Base-by-base conservation (phyloP, 148 eudicot genomes). In the Rheum nobile region DNA sequence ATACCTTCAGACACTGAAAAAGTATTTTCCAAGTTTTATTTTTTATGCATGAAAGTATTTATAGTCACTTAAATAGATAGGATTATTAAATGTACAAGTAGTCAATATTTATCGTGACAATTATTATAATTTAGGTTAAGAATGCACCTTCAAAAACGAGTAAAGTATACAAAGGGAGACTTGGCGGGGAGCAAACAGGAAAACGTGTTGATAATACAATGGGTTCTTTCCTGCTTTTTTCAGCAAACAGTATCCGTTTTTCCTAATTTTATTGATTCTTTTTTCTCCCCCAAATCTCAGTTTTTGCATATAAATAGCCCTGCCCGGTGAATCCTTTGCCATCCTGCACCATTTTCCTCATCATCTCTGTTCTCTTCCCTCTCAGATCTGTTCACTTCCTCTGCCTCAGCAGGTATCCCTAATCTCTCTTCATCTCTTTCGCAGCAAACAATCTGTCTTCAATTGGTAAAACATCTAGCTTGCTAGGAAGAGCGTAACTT, bases 131-230 rank as follows among this genome's bases (percentile, higher is more conserved):
- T 55, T 24, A 6, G 29, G 63, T 22, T 55, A 55, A 55, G 63
- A 24, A 9, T 55, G 63, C 63, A 55, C 31, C 29, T 55, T 55
- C 2, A 55, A 16, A 22, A 31, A 55, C 11, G 28, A 55, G 63
- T 31, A 55, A 55, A 55, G 29, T 24, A 55, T n/a, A 55, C 31
- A 55, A 55, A 22, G 63, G 29, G 63, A 22, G 31, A 55, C 31
- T 52, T 52, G 11, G 9, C 7, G n/a, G n/a, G n/a, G n/a, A n/a
- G n/a, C n/a, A n/a, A n/a, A n/a, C n/a, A n/a, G n/a, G 63, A 55
- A 55, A 55, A 55, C 63, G 63, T 55, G 63, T 55, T 55, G 63
- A 59, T 35, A 28, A 21, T 59, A 59, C 67, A 26, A 59, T 59
- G 32, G 14, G 16, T 28, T 28, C 67, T 28, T 28, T 59, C 67